Base-by-base conservation (phyloP, 2,329 filamentous ascomycete genomes). In the Sporothrix inflata region DNA sequence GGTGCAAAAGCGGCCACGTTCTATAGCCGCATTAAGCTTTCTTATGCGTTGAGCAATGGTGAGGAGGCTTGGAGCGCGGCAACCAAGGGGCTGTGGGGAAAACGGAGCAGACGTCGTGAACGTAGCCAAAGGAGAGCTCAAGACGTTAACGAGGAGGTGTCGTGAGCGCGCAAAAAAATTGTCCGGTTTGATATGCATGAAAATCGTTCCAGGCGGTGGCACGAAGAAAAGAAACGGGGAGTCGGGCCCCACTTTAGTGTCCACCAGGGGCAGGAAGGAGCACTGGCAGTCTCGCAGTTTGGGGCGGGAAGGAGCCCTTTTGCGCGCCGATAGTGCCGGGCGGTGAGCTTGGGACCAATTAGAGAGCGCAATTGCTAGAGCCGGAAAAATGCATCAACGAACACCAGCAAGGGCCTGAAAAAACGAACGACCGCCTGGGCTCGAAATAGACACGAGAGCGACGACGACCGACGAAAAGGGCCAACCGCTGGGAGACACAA, bases 291-390 rank as follows among this genome's bases (percentile, higher is more conserved):
- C n/a, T n/a, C n/a, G n/a, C n/a, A n/a, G n/a, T 27, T 45, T n/a
- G 55, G 38, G 45, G n/a, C n/a, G 60, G 38, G 60, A 65, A 65
- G 38, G 60, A 65, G 38, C 60, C n/a, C 40, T 65, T 21, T 42
- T 65, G 60, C 60, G 12, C 57, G 47, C 27, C 61, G 53, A 57
- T 74, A 72, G 38, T 74, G 73, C 71, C 71, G 73, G 72, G 73
- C 73, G 73, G 73, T 74, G 73, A 72, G 61, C 3, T 0, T 14
- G n/a, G 14, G 76, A 55, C 82, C 82, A 83, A 83, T 83, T 79
- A 82, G 40, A 71, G 45, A 7, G n/a, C 63, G 63, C 75, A 73
- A 74, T 76, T 75, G 49, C 70, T 21, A 8, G 27, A 27, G 34
- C 51, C 34, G 63, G 38, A 67, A 67, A 71, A 71, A 67, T 57